Conservation (phyloP, 306 rosid genomes). For the Erythrophleum fordii region DNA sequence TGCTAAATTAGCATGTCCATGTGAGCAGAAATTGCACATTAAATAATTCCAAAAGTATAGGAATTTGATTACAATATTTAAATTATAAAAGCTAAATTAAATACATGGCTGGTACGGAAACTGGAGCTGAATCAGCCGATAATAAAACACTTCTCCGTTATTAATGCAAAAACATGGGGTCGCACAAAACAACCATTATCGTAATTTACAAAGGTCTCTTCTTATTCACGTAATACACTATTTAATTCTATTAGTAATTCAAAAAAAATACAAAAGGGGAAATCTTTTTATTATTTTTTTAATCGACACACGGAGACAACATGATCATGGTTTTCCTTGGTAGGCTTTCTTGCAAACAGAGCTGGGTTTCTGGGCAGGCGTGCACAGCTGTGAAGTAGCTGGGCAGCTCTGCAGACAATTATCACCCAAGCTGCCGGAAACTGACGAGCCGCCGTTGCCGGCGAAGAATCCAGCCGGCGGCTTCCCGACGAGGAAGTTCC, state of each 20-base stretch:
- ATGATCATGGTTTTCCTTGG: constrained; percentile 58
- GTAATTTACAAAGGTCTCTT: not conserved
- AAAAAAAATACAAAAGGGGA: not conserved
- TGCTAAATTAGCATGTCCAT: too few species aligned
- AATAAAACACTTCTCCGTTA: not conserved
- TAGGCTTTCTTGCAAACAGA: constrained; percentile 71
- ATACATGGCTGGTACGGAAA: too few species aligned
- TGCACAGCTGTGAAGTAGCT: constrained; percentile 64
- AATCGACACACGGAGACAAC: constrained; percentile 39
- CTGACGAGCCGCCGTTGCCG: constrained; percentile 27
- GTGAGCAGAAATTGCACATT: too few species aligned
- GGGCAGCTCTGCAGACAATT: constrained; percentile 87
- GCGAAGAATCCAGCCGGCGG: constrained; percentile 70
- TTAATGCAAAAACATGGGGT: not conserved
- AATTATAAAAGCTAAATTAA: too few species aligned
- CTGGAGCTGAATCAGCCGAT: not conserved
- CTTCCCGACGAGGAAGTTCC: constrained; percentile 73
- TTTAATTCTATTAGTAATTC: not conserved
- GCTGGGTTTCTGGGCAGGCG: constrained; percentile 75
- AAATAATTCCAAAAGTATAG: too few species aligned
- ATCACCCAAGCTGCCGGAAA: constrained; percentile 87
- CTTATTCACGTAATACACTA: not conserved
- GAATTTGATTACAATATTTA: too few species aligned
- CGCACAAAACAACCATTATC: not conserved
- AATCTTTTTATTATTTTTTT: constrained; percentile 14